Conservation (phyloP, 1,284 basidiomycete species). For the Ganoderma sinense region DNA sequence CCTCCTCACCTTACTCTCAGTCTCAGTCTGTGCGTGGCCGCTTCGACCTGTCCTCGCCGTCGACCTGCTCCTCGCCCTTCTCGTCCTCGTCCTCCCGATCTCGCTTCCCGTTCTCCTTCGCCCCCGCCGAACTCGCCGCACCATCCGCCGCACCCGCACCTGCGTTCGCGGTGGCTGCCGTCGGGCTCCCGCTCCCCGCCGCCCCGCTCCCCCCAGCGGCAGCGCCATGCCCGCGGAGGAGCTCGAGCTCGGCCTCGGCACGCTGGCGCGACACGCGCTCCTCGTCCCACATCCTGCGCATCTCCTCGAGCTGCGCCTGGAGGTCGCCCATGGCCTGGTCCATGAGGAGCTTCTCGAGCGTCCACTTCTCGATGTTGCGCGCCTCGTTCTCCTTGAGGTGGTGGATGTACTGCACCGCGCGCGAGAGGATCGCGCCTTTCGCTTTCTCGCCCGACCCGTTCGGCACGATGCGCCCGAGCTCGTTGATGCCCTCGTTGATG, state of each 20-base stretch:
- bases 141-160: background rate
- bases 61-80: conserved; percentile 23
- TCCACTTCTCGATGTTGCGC: conserved; percentile 93
- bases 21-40: conserved; percentile 30
- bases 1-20: conserved; percentile 30
- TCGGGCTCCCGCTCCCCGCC: background rate
- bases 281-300: conserved; percentile 77
- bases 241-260: conserved; percentile 66
- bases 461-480: conserved; percentile 89
- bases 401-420: conserved; percentile 90
- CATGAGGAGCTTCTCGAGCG: conserved; percentile 91
- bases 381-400: conserved; percentile 91
- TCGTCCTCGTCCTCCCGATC: conserved; percentile 30
- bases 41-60: conserved; percentile 37
- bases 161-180: conserved; percentile 1
- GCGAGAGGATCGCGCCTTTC: conserved; percentile 87
- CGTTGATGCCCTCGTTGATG: conserved; percentile 96
- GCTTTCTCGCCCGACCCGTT: conserved; percentile 88
- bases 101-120: conserved; percentile 33
- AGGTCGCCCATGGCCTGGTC: conserved; percentile 91
- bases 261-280: conserved; percentile 65
- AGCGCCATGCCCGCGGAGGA: conserved; percentile 45
- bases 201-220: conserved; percentile 8
- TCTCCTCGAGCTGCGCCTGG: conserved; percentile 80
- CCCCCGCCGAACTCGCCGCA: conserved; percentile 1